Percentiles rank a stretch among this genome's conserved stretches.
Conservation (phyloP, 352 stramenopile genomes). For the Plasmopara halstedii region DNA sequence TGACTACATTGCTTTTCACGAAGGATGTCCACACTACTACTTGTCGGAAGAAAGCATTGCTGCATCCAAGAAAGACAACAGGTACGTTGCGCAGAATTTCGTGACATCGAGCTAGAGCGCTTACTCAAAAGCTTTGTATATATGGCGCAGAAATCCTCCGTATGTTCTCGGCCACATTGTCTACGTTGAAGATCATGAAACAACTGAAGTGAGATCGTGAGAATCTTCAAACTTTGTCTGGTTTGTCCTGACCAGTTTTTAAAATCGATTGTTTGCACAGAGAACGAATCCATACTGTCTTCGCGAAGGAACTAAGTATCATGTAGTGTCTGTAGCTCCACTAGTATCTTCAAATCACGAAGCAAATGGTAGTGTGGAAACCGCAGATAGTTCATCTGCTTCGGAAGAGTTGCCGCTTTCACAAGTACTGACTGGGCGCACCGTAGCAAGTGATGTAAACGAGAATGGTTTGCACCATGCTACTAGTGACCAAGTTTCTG, state of each 20-base stretch:
- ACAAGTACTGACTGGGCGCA: slow-evolving; percentile 47
- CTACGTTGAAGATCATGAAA: slow-evolving; percentile 76
- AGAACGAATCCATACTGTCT: slow-evolving; percentile 63
- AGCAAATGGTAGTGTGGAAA: slow-evolving; percentile 20
- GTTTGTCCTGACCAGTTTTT: background rate
- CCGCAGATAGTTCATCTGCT: slow-evolving; percentile 17
- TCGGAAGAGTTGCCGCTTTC: slow-evolving; percentile 57
- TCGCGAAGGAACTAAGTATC: slow-evolving; percentile 61
- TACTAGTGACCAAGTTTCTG: slow-evolving; percentile 7
- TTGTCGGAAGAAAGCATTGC: slow-evolving; percentile 72
- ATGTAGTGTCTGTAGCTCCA: slow-evolving; percentile 62
- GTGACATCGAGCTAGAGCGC: background rate
- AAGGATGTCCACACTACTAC: slow-evolving; percentile 77
- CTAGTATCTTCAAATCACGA: slow-evolving; percentile 41
- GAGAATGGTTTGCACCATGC: slow-evolving; percentile 22
- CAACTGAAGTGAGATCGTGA: slow-evolving; percentile 29
- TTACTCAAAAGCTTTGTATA: background rate
- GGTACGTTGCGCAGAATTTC: slow-evolving; percentile 8
- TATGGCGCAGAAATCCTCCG: slow-evolving; percentile 40
- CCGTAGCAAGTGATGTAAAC: slow-evolving; percentile 23
- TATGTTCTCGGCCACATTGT: slow-evolving; percentile 78
- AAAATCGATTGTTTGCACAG: slow-evolving; percentile 7
- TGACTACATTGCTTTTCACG: slow-evolving; percentile 83
- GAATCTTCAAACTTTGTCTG: background rate
- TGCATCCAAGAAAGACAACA: slow-evolving; percentile 54